Conservation (phyloP, 2,329 filamentous ascomycete species). For the Trichoderma aggressivum region DNA sequence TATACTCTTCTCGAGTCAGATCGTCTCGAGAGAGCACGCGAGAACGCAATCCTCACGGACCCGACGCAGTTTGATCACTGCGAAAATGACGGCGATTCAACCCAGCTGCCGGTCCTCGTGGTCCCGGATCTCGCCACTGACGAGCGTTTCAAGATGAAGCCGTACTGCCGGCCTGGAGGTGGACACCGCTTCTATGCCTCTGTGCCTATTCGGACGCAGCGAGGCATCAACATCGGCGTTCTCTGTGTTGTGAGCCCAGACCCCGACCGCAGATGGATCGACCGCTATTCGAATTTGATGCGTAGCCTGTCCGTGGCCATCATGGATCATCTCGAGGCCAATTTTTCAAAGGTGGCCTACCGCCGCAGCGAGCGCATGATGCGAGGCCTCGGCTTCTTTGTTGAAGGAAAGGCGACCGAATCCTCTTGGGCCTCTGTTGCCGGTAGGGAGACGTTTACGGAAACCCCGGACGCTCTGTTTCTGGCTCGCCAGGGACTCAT, state of each 20-base stretch:
- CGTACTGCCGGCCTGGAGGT: slow-evolving; percentile 22
- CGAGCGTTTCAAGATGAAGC: slow-evolving; percentile 25
- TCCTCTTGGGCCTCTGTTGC: slow-evolving; percentile 9
- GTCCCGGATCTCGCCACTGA: slow-evolving; percentile 31
- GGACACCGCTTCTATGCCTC: slow-evolving; percentile 33
- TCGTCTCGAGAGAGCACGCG: background rate
- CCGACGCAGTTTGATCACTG: background rate
- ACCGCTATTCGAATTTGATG: slow-evolving; percentile 24
- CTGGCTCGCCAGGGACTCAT: slow-evolving; percentile 7
- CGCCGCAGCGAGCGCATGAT: slow-evolving; percentile 33
- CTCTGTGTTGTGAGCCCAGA: slow-evolving; percentile 26
- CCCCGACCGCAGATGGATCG: slow-evolving; percentile 21
- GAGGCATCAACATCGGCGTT: slow-evolving; percentile 36
- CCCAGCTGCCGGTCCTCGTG: slow-evolving; percentile 28
- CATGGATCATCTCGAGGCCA: slow-evolving; percentile 32
- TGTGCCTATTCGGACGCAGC: slow-evolving; percentile 33
- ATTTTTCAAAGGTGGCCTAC: slow-evolving; percentile 25
- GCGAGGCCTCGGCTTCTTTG: slow-evolving; percentile 31
- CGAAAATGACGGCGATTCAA: slow-evolving; percentile 5
- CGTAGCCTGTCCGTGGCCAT: slow-evolving; percentile 26
- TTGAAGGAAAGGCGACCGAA: slow-evolving; percentile 23
- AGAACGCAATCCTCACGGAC: background rate
- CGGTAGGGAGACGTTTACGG: slow-evolving; percentile 12
- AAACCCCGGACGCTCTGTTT: background rate
- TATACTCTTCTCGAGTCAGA: slow-evolving; percentile 19